These are phyloP conservation scores for Alternaria ventricosa DNA, from an alignment of 2,329 filamentous ascomycete genomes.

Conservation along the genomic window DNA sequence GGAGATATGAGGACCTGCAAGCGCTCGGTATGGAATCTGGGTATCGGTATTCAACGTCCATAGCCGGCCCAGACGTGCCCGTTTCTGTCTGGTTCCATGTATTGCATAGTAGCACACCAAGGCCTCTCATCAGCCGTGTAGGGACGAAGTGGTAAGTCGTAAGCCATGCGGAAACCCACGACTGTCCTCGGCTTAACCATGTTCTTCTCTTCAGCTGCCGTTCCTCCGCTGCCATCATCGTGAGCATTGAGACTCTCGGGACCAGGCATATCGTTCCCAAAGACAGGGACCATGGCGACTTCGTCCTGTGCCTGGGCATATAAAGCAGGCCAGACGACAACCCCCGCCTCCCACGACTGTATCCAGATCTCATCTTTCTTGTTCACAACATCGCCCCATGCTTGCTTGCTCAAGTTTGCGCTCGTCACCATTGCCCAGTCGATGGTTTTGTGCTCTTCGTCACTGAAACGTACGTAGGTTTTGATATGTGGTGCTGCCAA, in stretches of 20 bases:
- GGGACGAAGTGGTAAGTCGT: conserved; percentile 73
- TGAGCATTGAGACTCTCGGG: conserved; percentile 23
- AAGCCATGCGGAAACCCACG: conserved; percentile 81
- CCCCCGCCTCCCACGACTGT: conserved; percentile 83
- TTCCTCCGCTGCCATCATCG: conserved; percentile 15
- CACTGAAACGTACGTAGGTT: conserved; percentile 76
- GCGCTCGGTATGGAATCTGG: not conserved
- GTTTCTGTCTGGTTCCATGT: conserved; percentile 69
- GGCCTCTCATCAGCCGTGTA: conserved; percentile 71
- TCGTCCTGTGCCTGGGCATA: conserved; percentile 40
- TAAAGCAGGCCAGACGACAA: conserved; percentile 78
- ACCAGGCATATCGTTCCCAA: conserved; percentile 65
- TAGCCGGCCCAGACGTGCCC: conserved; percentile 51
- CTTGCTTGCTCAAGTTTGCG: conserved; percentile 90
- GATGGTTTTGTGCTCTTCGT: conserved; percentile 56
- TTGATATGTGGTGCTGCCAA: conserved; percentile 87
- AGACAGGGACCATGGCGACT: conserved; percentile 70
- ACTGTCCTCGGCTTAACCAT: conserved; percentile 34
- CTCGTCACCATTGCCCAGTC: conserved; percentile 89
- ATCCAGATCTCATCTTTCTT: conserved; percentile 69
- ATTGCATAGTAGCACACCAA: conserved; percentile 73
- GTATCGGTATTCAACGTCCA: not conserved
- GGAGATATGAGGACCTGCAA: not conserved
- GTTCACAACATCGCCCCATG: conserved; percentile 75
- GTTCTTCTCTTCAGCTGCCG: not conserved